Conservation (phyloP, 495 filamentous ascomycete species). For the Xylaria palmicola region DNA sequence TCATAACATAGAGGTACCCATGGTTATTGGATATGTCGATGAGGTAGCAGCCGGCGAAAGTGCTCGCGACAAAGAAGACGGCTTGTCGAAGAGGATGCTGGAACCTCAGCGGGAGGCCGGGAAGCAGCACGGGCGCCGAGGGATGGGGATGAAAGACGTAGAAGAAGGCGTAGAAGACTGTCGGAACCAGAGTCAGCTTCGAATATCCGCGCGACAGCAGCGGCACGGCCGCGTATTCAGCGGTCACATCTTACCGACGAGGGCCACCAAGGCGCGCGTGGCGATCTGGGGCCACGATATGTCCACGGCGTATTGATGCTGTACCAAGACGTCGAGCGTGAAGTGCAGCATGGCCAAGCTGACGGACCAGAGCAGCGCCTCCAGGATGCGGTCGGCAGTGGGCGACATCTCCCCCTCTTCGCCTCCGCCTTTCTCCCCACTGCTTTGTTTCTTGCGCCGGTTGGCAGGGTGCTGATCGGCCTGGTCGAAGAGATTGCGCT, state of each 20-base stretch:
- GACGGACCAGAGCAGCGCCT: conserved; percentile 65
- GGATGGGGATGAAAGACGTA: conserved; percentile 59
- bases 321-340: conserved; percentile 85
- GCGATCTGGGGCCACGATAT: conserved; percentile 60
- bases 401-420: conserved; percentile 37
- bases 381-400: conserved; percentile 50
- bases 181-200: conserved; percentile 26
- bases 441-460: conserved; percentile 25
- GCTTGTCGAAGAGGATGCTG: conserved; percentile 54
- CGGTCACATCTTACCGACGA: conserved; percentile 42
- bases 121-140: conserved; percentile 41
- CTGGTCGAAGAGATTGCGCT: conserved; percentile 50
- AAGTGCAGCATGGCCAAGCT: conserved; percentile 81
- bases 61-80: conserved; percentile 57
- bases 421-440: conserved; percentile 13
- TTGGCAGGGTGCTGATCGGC: conserved; percentile 34
- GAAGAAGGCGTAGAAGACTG: conserved; percentile 61
- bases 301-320: conserved; percentile 80
- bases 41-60: conserved; percentile 68
- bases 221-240: conserved; percentile 1
- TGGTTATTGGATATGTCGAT: conserved; percentile 76
- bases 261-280: conserved; percentile 48
- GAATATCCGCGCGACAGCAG: background rate
- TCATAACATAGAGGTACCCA: conserved; percentile 87
- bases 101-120: conserved; percentile 42